Base-by-base conservation (phyloP, 495 filamentous ascomycete genomes). In the Astrothelium subdiscretum region DNA sequence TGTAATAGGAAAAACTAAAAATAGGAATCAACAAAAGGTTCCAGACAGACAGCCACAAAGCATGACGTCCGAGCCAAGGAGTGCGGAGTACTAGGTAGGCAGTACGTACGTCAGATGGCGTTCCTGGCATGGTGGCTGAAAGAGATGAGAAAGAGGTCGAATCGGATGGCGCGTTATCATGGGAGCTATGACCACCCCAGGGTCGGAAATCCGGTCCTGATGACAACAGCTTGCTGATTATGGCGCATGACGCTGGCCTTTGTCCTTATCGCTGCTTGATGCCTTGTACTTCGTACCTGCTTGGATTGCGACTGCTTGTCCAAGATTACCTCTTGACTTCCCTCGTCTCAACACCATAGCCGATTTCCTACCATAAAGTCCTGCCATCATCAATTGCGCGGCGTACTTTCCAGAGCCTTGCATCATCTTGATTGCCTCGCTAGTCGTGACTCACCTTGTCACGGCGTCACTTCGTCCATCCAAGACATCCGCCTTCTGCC, bases 161-260 rank as follows among this genome's bases (percentile, higher is more conserved):
- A 48, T 48, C 43, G 20, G 20, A 48, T 10, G 43, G 3, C 24
- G 48, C 5, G 8, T 54, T 54, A 29, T 54, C 48, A 8, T 8
- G 29, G 48, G 29, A 54, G 48, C 48, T 54, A 54, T 54, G 48
- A 54, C 48, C 48, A 54, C 24, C 8, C 22, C 5, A 27, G 24
- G 2, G 48, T 8, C 48, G 48, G 48, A 8, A 4, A 29, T 8
- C 48, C 22, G 48, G 6, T 27, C 12, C 24, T 29, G 48, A 54
- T 54, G 48, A 54, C 48, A 54, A 26, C 48, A 54, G 48, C 48
- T 54, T 54, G 48, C 48, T 20, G 20, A 29, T 3, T 24, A 54
- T 54, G 48, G 48, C 48, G 48, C 48, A 54, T 54, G 48, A 54
- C 48, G 48, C 48, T 54, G 48, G 5, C 48, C 48, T 54, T 54